These are phyloP conservation scores for Biscogniauxia mediterranea DNA, from an alignment of 2,329 filamentous ascomycete genomes.

Conservation along the genomic window DNA sequence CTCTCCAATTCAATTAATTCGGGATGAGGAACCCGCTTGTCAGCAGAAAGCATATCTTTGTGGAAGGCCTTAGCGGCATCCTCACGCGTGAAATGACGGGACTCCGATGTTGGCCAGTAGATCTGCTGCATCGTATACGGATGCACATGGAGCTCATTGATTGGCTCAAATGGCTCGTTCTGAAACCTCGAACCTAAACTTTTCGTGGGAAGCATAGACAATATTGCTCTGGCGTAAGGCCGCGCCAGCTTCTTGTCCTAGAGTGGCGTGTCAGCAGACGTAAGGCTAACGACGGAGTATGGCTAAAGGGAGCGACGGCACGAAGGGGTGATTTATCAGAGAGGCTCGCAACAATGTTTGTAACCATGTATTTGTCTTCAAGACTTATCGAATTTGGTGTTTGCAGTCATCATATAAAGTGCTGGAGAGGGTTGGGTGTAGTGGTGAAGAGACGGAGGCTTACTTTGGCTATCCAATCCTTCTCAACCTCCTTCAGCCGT, in stretches of 20 bases:
- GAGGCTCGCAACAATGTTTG: constrained; percentile 69
- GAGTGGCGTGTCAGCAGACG: constrained; percentile 16
- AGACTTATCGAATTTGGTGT: constrained; percentile 97
- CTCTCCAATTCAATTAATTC: constrained; percentile 58
- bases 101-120: constrained; percentile 64
- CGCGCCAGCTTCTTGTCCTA: constrained; percentile 75
- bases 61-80: constrained; percentile 67
- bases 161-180: constrained; percentile 52
- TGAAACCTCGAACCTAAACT: constrained; percentile 51
- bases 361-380: constrained; percentile 96
- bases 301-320: constrained; percentile 4
- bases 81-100: constrained; percentile 60
- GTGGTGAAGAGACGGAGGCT: constrained; percentile 37
- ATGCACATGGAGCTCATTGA: constrained; percentile 66
- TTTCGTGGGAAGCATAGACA: constrained; percentile 77
- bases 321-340: constrained; percentile 52
- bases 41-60: constrained; percentile 56
- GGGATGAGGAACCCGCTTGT: constrained; percentile 60
- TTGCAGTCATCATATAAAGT: constrained; percentile 52
- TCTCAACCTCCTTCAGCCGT: constrained; percentile 81
- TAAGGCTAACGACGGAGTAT: no score
- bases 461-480: constrained; percentile 73
- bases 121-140: constrained; percentile 60
- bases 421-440: constrained; percentile 4
- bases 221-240: constrained; percentile 74